Base-by-base conservation (phyloP, 768 basidiomycete species). In the Boletus edulis region DNA sequence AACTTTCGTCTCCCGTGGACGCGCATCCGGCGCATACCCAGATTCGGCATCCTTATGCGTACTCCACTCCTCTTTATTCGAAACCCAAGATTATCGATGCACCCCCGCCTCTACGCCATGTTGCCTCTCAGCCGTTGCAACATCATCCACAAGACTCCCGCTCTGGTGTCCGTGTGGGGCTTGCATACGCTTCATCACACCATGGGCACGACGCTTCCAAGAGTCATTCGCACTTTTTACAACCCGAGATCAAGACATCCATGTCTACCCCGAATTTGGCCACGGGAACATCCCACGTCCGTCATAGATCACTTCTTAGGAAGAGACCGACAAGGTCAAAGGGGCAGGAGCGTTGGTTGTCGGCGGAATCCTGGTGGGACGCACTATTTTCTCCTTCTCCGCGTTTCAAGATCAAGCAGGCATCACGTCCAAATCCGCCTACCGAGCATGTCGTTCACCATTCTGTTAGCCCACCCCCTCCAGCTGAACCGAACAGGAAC, bases 291-390 rank as follows among this genome's bases (percentile, higher is more conserved):
- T 32, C 61, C 15, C 43, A 53, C 7, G 51, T 24, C 27, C 57
- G 58, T 15, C 32, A 47, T 10, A 57, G 56, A 38, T 60, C 62
- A 3, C 5, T 50, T 15, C 20, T 53, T 31, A 69, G 65, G 54
- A 59, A 63, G 61, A 57, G 62, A 29, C 61, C 51, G 2, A 53
- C 53, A 46, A 57, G 67, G 40, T 59, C 72, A 24, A 82, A 76
- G 62, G 74, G 74, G 13, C 81, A 76, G 58, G 84, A 87, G 31
- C 75, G 83, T 7, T 90, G 86, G 87, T 63, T 90, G 2, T 81
- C 84, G 3, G 81, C 87, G 0, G 87, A 91, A 71, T 84, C 85
- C 17, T 90, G 89, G 87, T 92, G 89, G 69, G 88, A 91, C 58
- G 89, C 88, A 0, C 62, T 91, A 10, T 68, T 91, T 24, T 85